These are phyloP conservation scores for Exophiala lecanii-corni DNA, from an alignment of 2,329 filamentous ascomycete species.

Conservation along the genomic window DNA sequence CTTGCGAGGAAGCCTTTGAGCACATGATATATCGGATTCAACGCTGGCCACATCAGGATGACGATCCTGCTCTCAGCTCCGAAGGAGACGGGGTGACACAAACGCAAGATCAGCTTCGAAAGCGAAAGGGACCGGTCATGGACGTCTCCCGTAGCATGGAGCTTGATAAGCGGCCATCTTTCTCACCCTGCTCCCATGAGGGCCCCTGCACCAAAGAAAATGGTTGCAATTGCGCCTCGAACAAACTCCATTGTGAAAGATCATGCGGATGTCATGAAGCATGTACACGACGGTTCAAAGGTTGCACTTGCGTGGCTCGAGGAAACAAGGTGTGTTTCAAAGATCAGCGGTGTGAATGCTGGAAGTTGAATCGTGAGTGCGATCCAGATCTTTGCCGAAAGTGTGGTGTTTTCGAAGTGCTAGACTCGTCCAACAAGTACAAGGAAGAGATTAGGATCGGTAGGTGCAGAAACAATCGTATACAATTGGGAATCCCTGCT, in stretches of 20 bases:
- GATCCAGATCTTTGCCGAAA: constrained; percentile 68
- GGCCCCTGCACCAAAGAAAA: constrained; percentile 24
- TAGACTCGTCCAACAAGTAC: constrained; percentile 64
- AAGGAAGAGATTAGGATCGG: constrained; percentile 52
- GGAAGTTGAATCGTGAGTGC: constrained; percentile 70
- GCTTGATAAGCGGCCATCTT: constrained; percentile 21
- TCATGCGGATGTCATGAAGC: constrained; percentile 24
- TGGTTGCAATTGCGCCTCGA: constrained; percentile 23
- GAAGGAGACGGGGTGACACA: constrained; percentile 10
- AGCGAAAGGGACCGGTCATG: constrained; percentile 14
- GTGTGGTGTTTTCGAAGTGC: constrained; percentile 65
- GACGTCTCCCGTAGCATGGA: constrained; percentile 20
- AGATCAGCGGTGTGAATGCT: constrained; percentile 58
- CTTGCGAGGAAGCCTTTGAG: constrained; percentile 21
- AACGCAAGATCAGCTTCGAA: neutral
- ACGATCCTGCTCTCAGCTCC: neutral
- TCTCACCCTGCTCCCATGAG: constrained; percentile 26
- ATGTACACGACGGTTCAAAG: constrained; percentile 27
- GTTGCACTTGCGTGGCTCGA: constrained; percentile 24
- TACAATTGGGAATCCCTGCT: constrained; percentile 65
- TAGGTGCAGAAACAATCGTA: constrained; percentile 66
- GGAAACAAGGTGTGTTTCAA: constrained; percentile 24
- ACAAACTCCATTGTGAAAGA: constrained; percentile 26
- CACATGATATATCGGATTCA: constrained; percentile 16
- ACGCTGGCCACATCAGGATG: constrained; percentile 5